Evolutionary conservation across 2,329 filamentous ascomycete species (phyloP), one percentile per base, ranked within the genome.

Genomic region (Penicillium oxalicum): DNA sequence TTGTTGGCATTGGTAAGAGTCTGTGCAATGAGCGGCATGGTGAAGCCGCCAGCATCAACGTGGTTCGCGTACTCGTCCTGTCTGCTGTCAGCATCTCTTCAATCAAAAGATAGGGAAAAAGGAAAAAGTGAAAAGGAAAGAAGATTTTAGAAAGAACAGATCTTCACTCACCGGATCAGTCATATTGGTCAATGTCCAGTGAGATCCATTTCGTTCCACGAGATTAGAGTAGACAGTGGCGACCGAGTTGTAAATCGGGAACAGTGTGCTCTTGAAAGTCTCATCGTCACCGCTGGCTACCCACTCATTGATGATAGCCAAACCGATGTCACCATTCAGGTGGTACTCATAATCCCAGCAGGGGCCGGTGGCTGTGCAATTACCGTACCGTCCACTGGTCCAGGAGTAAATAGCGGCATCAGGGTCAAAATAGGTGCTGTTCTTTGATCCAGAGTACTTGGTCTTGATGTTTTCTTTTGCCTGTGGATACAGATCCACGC

Each of bases 261-360:
- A 79, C 8, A 84, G 72, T 4, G 74, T 67, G 2, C 75, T 65
- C 13, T 74, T 73, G 66, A 84, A 83, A 49, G 73, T 76, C 2
- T 74, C 60, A 1, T 72, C 75, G 59, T 85, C 79, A 12, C 82
- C 82, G 40, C 78, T 82, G 1, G 77, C 74, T 12, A 79, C 71
- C 69, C 76, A 82, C 51, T 84, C 79, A 45, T 84, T 82, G 56
- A 79, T 74, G 50, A 84, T 70, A 1, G 80, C 74, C 28, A 86
- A 70, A 0, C 79, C 81, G 55, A 87, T 86, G 55, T 87, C 84
- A 6, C 82, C 81, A 56, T 87, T 87, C 34, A 87, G 58, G 62
- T 87, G 84, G 57, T 87, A 88, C 61, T 87, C 76, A 55, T 87
- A 87, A 63, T 87, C 83, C 57, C 82, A 84, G 63, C 84, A 87